Evolutionary conservation across 345 rosid species (phyloP).

Genomic region (Angophora floribunda): DNA sequence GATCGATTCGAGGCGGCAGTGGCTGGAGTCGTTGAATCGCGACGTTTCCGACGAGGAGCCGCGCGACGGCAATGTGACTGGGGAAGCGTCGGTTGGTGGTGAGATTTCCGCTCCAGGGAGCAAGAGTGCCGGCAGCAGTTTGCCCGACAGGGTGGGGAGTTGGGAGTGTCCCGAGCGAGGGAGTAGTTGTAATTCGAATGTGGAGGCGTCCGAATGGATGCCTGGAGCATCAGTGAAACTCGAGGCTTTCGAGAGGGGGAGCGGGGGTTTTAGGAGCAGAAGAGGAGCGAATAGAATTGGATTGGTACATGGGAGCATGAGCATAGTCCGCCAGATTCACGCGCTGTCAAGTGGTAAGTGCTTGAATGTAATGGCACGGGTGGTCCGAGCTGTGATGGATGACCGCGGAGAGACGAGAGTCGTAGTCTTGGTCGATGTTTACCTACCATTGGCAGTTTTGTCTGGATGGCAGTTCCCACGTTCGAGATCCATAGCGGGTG

Average conservation of each 20-base stretch:
- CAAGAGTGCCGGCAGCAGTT: not conserved
- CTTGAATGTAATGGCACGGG: constrained; percentile 34
- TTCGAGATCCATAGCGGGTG: constrained; percentile 42
- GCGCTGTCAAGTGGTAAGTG: constrained; percentile 50
- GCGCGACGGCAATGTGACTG: not conserved
- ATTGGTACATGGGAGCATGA: constrained; percentile 67
- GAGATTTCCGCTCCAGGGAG: not conserved
- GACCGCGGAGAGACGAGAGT: constrained; percentile 35
- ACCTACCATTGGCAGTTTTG: constrained; percentile 56
- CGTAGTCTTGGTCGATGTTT: constrained; percentile 69
- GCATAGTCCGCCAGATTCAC: constrained; percentile 61
- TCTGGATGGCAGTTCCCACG: constrained; percentile 84
- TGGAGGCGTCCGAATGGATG: not conserved
- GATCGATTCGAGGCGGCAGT: not conserved
- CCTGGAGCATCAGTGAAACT: not conserved
- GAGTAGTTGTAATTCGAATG: not conserved
- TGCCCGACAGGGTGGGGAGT: not conserved
- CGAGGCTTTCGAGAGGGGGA: not conserved
- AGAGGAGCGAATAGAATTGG: constrained; percentile 44
- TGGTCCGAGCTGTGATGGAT: constrained; percentile 25
- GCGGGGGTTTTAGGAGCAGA: constrained; percentile 6
- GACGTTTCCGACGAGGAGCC: not conserved
- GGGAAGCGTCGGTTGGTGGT: not conserved
- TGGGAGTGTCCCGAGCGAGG: not conserved
- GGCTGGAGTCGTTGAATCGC: not conserved